phyloP scores from a whole-genome alignment of 2,329 filamentous ascomycete species.

The Calonectria pteridis region DNA sequence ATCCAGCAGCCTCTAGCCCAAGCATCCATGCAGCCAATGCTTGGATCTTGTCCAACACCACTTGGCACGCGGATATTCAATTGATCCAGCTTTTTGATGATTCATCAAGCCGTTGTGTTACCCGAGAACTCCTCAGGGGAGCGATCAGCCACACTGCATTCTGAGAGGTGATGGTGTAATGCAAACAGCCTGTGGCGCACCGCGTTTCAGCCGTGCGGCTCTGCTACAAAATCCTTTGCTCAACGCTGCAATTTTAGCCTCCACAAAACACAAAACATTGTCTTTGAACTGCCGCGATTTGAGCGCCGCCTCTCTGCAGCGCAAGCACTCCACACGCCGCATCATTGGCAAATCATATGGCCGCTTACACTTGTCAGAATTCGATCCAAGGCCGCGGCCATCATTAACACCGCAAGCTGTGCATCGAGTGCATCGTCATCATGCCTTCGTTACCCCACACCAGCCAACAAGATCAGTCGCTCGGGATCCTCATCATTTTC shows the following conservation, averaged over 20 bases:
- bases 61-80: too few species aligned
- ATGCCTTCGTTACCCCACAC: background rate
- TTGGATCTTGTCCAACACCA: too few species aligned
- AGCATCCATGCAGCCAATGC: too few species aligned
- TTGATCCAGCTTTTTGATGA: background rate
- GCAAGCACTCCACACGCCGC: background rate
- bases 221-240: too few species aligned
- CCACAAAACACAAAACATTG: background rate
- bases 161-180: background rate
- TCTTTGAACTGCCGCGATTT: background rate
- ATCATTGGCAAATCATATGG: background rate
- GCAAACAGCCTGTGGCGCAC: background rate
- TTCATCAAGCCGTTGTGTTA: background rate
- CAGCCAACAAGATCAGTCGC: background rate
- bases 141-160: background rate
- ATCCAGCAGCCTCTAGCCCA: too few species aligned
- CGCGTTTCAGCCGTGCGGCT: background rate
- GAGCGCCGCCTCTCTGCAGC: background rate
- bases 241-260: background rate
- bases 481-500: background rate
- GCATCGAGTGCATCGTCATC: background rate
- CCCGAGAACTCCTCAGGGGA: background rate
- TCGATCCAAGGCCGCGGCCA: background rate
- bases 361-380: background rate
- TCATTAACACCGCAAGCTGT: background rate